phyloP scores from a whole-genome alignment of 1,139 yeast genomes.

The Hansenula anomala region DNA sequence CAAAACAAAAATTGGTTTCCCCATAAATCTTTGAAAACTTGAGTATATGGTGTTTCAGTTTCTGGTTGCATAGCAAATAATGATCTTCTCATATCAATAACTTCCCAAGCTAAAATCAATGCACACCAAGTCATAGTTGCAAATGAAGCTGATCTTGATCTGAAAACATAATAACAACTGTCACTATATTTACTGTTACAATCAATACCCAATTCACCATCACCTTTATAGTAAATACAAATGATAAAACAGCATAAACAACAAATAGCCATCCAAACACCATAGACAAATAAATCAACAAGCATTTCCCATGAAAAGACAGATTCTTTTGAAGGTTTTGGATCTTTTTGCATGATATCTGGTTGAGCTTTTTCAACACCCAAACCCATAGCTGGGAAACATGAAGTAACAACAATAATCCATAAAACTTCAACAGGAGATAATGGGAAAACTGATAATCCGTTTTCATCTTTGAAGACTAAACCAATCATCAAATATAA shows the following conservation, averaged over 20 bases:
- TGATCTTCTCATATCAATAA: conserved; percentile 71
- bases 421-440: conserved; percentile 79
- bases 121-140: conserved; percentile 92
- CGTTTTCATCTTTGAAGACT: conserved; percentile 57
- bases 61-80: conserved; percentile 74
- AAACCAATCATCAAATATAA: conserved; percentile 66
- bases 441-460: conserved; percentile 67
- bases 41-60: conserved; percentile 54
- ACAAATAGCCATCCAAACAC: conserved; percentile 66
- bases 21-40: conserved; percentile 63
- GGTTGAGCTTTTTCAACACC: conserved; percentile 67
- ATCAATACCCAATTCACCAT: conserved; percentile 59
- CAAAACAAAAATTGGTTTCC: conserved; percentile 74
- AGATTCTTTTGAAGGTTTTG: conserved; percentile 49
- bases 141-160: conserved; percentile 78
- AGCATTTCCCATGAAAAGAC: conserved; percentile 71
- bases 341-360: conserved; percentile 64
- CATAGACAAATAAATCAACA: conserved; percentile 71
- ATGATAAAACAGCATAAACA: conserved; percentile 68
- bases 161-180: conserved; percentile 61
- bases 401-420: conserved; percentile 74
- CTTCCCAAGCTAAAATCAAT: conserved; percentile 85
- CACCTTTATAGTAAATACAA: conserved; percentile 61
- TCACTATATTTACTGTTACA: conserved; percentile 52
- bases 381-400: conserved; percentile 87